A percentile compares a stretch with the other conserved stretches of the same genome.
Evolutionary conservation across 164 flowering plant genomes (phyloP).

Genomic region (Stephania yunnanensis): DNA sequence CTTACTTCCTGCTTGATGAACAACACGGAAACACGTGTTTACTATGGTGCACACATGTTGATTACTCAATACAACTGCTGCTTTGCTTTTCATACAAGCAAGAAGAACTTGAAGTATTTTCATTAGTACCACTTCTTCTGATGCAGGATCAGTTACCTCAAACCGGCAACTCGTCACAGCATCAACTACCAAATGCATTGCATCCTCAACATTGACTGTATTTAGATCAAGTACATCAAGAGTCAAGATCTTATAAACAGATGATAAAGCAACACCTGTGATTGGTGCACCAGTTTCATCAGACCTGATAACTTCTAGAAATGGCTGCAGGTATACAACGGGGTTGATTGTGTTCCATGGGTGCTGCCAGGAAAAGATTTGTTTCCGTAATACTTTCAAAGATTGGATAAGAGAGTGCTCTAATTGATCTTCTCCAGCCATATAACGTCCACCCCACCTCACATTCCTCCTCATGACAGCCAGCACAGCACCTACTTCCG

Average conservation of each 20-base stretch:
- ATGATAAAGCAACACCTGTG: constrained; percentile 44
- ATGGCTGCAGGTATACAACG: constrained; percentile 35
- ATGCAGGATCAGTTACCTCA: constrained; percentile 52
- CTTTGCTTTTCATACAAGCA: constrained; percentile 48
- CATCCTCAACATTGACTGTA: constrained; percentile 34
- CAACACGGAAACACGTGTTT: constrained; percentile 45
- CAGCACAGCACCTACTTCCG: constrained; percentile 37
- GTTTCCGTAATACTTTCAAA: constrained; percentile 25
- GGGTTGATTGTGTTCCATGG: constrained; percentile 29
- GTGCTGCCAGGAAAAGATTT: constrained; percentile 29
- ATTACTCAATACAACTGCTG: constrained; percentile 35
- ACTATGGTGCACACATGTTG: constrained; percentile 53
- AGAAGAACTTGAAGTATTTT: constrained; percentile 50
- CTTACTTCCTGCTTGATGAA: constrained; percentile 46
- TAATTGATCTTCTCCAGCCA: constrained; percentile 32
- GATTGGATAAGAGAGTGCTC: constrained; percentile 33
- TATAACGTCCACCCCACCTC: constrained; percentile 34
- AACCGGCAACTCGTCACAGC: constrained; percentile 52
- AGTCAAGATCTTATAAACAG: constrained; percentile 38
- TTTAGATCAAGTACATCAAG: constrained; percentile 36
- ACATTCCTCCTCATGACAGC: constrained; percentile 40
- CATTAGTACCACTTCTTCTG: constrained; percentile 48
- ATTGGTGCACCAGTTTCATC: constrained; percentile 57
- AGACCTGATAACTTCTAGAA: constrained; percentile 42
- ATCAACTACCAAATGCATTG: constrained; percentile 40